Evolutionary conservation across 352 stramenopile species (phyloP).

Genomic region (Stramenopiles sp.): DNA sequence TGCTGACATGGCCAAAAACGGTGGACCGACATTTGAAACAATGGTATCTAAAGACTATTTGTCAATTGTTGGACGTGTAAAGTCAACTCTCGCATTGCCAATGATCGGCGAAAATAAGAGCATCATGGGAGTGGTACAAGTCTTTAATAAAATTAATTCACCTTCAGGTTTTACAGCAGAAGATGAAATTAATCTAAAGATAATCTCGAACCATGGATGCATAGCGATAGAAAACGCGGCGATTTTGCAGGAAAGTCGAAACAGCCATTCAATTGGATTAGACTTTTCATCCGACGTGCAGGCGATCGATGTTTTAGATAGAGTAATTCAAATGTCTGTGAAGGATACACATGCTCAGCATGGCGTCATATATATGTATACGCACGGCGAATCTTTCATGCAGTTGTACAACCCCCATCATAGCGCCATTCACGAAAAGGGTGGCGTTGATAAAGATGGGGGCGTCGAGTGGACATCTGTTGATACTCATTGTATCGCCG

Average conservation of each 20-base stretch:
- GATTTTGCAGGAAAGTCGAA: not conserved
- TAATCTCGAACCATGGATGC: not conserved
- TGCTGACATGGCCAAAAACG: not conserved
- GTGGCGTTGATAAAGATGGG: not conserved
- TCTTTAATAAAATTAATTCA: not conserved
- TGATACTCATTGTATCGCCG: not conserved
- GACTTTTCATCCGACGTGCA: not conserved
- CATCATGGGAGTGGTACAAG: not conserved
- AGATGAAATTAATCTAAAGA: not conserved
- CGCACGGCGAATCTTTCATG: not conserved
- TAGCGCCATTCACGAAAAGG: not conserved
- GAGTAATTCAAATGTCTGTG: not conserved
- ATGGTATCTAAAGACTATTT: constrained; percentile 1
- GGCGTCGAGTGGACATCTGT: not conserved
- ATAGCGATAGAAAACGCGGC: not conserved
- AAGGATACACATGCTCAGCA: not conserved
- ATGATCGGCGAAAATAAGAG: not conserved
- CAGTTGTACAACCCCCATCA: not conserved
- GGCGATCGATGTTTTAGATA: not conserved
- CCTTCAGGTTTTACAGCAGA: not conserved
- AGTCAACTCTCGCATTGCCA: not conserved
- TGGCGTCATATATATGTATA: not conserved
- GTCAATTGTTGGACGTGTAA: not conserved
- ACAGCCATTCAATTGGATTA: not conserved
- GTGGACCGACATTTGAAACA: not conserved